Base-by-base conservation (phyloP, 306 rosid genomes). In the Fragaria iinumae region DNA sequence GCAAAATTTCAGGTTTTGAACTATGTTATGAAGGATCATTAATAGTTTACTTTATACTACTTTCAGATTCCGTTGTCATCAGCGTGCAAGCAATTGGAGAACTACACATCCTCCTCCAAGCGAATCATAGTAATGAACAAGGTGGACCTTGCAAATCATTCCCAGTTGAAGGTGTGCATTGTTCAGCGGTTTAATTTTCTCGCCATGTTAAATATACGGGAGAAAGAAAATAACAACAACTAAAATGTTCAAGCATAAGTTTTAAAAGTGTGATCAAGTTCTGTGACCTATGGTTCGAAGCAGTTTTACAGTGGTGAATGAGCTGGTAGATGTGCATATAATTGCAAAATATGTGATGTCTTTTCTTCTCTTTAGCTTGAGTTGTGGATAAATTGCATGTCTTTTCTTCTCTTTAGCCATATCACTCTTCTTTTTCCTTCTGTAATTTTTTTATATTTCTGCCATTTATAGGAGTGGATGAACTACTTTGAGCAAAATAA, bases 51-150 rank as follows among this genome's bases (percentile, higher is more conserved):
- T 56, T 34, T 13, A 14, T 67, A 47, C 62, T 50, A 50, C 62
- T 84, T 53, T 81, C 27, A 93, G 98, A 87, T 93, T 90, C 98
- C 96, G 0, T 50, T 81, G 55, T 87, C 97, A 11, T 93, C 97
- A 0, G 87, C 80, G 69, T 89, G 68, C 41, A 73, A 91, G 56
- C 71, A 76, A 36, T 72, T 91, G 78, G 76, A 53, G 76, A 79
- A 84, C 65, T 63, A 38, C 67, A 21, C 63, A 18, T 32, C 79
- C 56, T 80, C 83, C 18, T 45, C 66, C 0, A 89, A 79, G 67
- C 83, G 76, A 32, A 90, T 91, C 39, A 69, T 90, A 55, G 89
- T 83, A 62, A 79, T 91, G 80, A 93, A 93, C 86, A 91, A 91
- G 87, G 62, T 71, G 76, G 98, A 93, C 79, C 97, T 93, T n/a